Base-by-base conservation (phyloP, 768 basidiomycete genomes). In the Bullera alba region DNA sequence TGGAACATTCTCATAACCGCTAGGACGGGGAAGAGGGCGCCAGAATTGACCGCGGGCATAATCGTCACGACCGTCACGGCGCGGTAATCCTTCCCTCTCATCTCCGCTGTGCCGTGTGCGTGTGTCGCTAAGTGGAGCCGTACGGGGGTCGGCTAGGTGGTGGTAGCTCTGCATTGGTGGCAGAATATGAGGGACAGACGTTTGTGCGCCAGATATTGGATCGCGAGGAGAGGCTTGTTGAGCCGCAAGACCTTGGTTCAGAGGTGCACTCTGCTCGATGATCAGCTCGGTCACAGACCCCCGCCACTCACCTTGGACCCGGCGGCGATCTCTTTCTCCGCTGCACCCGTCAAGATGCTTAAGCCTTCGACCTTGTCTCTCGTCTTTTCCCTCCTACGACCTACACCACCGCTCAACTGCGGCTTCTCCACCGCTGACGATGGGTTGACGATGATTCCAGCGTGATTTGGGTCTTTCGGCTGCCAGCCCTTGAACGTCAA, bases 401-500 rank as follows among this genome's bases (percentile, higher is more conserved):
- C 63, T 1, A 65, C 66, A 34, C 60, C 50, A 28, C 52, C 53
- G 1, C 39, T 19, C 23, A 39, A 34, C 16, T 30, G 35, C 5
- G 29, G 50, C 30, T n/a, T 36, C 36, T 36, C 23, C 34, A 29
- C 22, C 37, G 12, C 41, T n/a, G n/a, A n/a, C 10, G 32, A 38
- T 34, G 15, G 42, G 21, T 19, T 37, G 36, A 16, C 5, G 28
- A 27, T 27, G 26, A 5, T 2, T 26, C 22, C 3, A 5, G 26
- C 47, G 12, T 10, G 23, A 12, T 43, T 26, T 28, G 42, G 42
- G n/a, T 63, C 64, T 37, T 67, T 67, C 3, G 65, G 65, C 28
- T 56, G 49, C 65, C 65, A 67, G 16, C 59, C 65, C 41, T 67
- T 67, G 57, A 67, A 67, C 21, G 62, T 67, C 34, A 67, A 25